Percentiles rank a stretch among this genome's conserved stretches.
phyloP scores from a whole-genome alignment of 2,329 filamentous ascomycete genomes.

The Alternaria triticina region DNA sequence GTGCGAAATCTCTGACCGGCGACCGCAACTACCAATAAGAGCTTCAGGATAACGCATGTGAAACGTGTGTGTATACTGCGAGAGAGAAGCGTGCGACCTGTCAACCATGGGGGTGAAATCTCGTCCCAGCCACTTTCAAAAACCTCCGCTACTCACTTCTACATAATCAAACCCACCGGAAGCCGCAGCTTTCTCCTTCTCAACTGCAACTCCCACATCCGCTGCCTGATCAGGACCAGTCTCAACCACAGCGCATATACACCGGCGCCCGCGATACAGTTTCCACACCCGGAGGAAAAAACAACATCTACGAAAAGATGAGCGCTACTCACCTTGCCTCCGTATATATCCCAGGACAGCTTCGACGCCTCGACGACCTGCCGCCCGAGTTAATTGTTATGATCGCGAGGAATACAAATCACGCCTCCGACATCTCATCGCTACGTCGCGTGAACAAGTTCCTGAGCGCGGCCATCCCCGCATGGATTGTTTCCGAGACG shows the following conservation, averaged over 20 bases:
- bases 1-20: neutral
- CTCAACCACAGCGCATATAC: neutral
- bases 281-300: neutral
- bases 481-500: neutral
- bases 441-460: neutral
- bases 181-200: neutral
- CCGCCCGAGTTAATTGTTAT: neutral
- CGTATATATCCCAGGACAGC: neutral
- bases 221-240: neutral
- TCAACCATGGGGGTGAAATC: neutral
- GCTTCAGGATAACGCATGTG: neutral
- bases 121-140: neutral
- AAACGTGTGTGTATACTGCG: neutral
- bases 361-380: conserved; percentile 16
- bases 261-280: neutral
- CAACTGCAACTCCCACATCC: neutral
- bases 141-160: neutral
- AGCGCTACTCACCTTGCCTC: neutral
- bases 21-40: neutral
- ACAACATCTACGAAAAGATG: neutral
- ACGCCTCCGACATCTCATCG: neutral
- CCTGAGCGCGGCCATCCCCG: neutral
- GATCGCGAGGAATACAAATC: neutral
- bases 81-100: neutral
- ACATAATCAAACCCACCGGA: neutral